phyloP scores from a whole-genome alignment of 108 stramenopile genomes.

The Skeletonema potamos region DNA sequence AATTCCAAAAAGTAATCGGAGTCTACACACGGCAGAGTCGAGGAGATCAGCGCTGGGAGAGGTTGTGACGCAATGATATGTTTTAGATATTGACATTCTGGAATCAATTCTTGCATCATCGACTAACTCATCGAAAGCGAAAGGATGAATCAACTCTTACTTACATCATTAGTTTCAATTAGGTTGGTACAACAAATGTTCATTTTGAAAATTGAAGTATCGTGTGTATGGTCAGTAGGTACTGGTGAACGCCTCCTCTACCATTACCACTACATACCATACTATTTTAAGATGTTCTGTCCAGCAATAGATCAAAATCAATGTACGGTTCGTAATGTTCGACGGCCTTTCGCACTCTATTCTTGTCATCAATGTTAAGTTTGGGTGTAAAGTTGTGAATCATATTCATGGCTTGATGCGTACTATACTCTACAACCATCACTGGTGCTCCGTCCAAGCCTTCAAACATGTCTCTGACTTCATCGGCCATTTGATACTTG shows the following conservation, averaged over 20 bases:
- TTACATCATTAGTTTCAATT: too few species aligned
- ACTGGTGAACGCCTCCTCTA: too few species aligned
- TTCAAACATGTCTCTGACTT: constrained; percentile 73
- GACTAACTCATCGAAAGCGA: too few species aligned
- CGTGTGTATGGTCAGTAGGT: too few species aligned
- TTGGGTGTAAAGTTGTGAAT: constrained; percentile 90
- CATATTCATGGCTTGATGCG: constrained; percentile 74
- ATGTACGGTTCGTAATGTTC: constrained; percentile 92
- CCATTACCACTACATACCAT: too few species aligned
- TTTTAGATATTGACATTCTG: too few species aligned
- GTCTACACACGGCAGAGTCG: neutral
- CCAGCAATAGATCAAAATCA: constrained; percentile 84
- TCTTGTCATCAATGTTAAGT: constrained; percentile 84
- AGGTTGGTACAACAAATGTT: too few species aligned
- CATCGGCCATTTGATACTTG: constrained; percentile 61
- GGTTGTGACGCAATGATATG: too few species aligned
- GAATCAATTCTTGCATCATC: too few species aligned
- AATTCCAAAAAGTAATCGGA: neutral
- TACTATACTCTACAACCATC: constrained; percentile 62
- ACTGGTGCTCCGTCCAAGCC: constrained; percentile 74
- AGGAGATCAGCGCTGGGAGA: neutral
- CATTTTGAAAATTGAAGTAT: too few species aligned
- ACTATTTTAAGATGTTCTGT: constrained; percentile 21
- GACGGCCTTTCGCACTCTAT: constrained; percentile 79
- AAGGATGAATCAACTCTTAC: too few species aligned